Evolutionary conservation across 1,139 yeast species (phyloP), one percentile per base, ranked within the genome.

Genomic region (Pichiaceae sp.): DNA sequence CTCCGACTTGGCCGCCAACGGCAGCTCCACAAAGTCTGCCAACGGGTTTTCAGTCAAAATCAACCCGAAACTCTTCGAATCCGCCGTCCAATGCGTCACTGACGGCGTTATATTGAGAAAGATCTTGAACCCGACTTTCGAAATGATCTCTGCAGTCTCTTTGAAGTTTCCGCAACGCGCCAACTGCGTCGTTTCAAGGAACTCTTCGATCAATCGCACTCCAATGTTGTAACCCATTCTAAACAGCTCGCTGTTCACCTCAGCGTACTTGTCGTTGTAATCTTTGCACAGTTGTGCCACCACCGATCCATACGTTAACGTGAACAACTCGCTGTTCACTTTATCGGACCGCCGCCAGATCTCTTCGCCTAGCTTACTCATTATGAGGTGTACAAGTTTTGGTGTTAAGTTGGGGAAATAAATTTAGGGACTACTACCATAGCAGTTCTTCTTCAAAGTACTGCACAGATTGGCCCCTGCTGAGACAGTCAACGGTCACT

Each of bases 201-300:
- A 87, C 57, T 91, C 99, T 53, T 91, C 99, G 39, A 93, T 84
- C 44, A 93, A 62, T 45, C 99, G 65, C 37, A 86, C 65, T 1
- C 99, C 99, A 35, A 93, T 93, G 57, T 85, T 87, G 57, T 86
- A 85, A 1, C 99, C 99, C 97, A 93, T 91, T 46, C 75, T 74
- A 50, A 80, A 95, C 35, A 93, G 66, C 55, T 89, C 94, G 38
- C 68, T 68, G 57, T 93, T 91, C 38, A 93, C 96, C 50, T 78
- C 78, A 11, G 56, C 58, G 57, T 85, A 89, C 57, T 89, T 84
- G 46, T 77, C 72, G 40, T 78, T 72, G 56, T 74, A 79, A 54
- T 91, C 98, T 42, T 79, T 75, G 54, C 96, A 87, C 38, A 91
- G 64, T 55, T 91, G 97, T n/a, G 95, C 76, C 35, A 91, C 98